Evolutionary conservation across 805 yeast species (phyloP), one percentile per base, ranked within the genome.

Genomic region (Yamadazyma endophytica): DNA sequence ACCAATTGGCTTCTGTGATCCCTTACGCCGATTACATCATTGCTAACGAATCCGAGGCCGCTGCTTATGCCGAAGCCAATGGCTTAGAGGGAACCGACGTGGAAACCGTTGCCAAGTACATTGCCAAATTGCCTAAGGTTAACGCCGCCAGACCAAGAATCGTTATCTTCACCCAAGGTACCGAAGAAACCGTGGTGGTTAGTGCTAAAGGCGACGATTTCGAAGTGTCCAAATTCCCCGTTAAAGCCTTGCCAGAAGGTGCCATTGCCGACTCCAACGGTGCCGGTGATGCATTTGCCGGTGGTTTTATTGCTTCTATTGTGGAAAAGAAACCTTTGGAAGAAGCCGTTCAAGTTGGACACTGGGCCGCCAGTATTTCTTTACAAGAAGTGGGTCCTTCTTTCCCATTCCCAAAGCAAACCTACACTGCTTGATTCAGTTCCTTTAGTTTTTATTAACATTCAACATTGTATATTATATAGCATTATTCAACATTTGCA

Each of bases 271-370:
- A 92, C 70, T 86, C 97, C 53, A 92, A 90, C 68, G 98, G 98
- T 69, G 97, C 97, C 28, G 97, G 97, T 62, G 97, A 90, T 58
- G 96, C 97, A 9, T 90, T 90, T 56, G 97, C 97, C 35, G 94
- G 92, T 51, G 97, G 97, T 37, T 89, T 90, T 61, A 64, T 88
- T 43, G 95, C 96, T 40, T 92, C 89, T 36, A 66, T 89, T 45
- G 94, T 87, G 35, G 66, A 79, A 60, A 86, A 80, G 43, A 77
- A 82, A 58, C 47, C 73, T 17, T 56, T 87, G 35, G 65, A 64
- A 15, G 68, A 73, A 44, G 68, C 79, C 24, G 72, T 90, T 41
- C 86, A 82, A 48, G 75, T 80, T 60, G 97, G 97, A 44, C 97
- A 90, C 68, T 89, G 97, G 97, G 79, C 94, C 46, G 99, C 98